Base-by-base conservation (phyloP, 768 basidiomycete genomes). In the Termitomyces sp. region DNA sequence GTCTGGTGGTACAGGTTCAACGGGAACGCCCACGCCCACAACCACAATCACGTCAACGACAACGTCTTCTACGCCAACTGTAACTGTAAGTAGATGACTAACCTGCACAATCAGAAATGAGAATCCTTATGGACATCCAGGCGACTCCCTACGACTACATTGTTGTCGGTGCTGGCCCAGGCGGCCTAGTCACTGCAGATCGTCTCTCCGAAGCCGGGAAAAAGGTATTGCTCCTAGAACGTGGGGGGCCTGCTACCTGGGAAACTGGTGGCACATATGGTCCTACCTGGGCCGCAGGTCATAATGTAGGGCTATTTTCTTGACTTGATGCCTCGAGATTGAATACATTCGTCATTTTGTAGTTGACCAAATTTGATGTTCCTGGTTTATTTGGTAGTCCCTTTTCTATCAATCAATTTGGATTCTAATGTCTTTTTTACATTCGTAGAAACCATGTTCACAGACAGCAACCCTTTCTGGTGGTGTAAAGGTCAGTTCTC, bases 281-380 rank as follows among this genome's bases (percentile, higher is more conserved):
- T 43, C 74, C 83, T 0, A 64, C 69, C 6, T 84, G 82, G 82
- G 65, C 75, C 2, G 60, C 66, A 53, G 76, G 78, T 41, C 71
- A 71, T 3, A 77, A 77, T 50, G 78, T 79, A 59, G 28, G 73
- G 62, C 24, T 26, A 19, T 0, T 30, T 24, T 42, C 19, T 52
- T 21, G 17, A 32, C 2, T 10, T 41, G 24, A 10, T 22, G 15
- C 38, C 8, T 26, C 14, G 6, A 38, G 7, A 21, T 37, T 56
- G 54, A 54, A 48, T 30, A 53, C 7, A 26, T 24, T n/a, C 8
- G 17, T 9, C n/a, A 22, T 17, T 43, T 32, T 46, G 7, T 60
- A 84, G 82, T 66, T 82, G 52, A 86, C 84, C 5, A 84, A 84
- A 61, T 85, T 84, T 64, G 84, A 86, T 59, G 70, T 83, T 53